Base-by-base conservation (phyloP, 2,329 filamentous ascomycete species). In the Phaeosphaeria sp. region DNA sequence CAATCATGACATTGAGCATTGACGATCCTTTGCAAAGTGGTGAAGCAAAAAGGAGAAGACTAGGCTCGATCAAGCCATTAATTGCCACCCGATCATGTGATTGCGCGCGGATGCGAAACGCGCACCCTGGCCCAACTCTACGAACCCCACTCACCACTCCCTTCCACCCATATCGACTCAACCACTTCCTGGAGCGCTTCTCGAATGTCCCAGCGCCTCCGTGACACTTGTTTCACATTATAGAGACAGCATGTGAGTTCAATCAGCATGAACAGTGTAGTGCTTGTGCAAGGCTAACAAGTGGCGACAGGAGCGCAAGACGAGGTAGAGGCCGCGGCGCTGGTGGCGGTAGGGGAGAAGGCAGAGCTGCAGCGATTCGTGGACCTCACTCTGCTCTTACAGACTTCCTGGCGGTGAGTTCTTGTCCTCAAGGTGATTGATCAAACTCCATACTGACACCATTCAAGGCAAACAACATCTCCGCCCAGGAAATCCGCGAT, bases 391-490 rank as follows among this genome's bases (percentile, higher is more conserved):
- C 87, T 57, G 88, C 88, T 13, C 78, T 90, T 68, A 90, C 88
- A 6, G 87, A 90, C 69, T 90, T 89, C 67, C 78, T 90, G 53
- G 87, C 87, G 49, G 86, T 86, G 77, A 73, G 83, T 44, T 40
- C 33, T 7, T 9, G 18, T 36, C 5, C 15, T 36, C 30, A 6
- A 7, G 30, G 15, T 6, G 15, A 13, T 13, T 13, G 11, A 7
- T 36, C 6, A 3, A 13, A 13, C 30, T 3, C 11, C 15, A 7
- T 5, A 21, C 47, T 49, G 8, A 39, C 25, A 36, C 8, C 7
- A 42, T 13, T 42, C 11, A 56, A 89, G 85, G 86, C 89, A 2
- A 88, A 91, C 74, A 91, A 91, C 67, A 92, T 92, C 64, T 91
- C 86, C 21, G 87, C 87, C 2, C 80, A 81, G 52, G 85, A 88